Base-by-base conservation (phyloP, 306 rosid species). In the Trifolium subterraneum region DNA sequence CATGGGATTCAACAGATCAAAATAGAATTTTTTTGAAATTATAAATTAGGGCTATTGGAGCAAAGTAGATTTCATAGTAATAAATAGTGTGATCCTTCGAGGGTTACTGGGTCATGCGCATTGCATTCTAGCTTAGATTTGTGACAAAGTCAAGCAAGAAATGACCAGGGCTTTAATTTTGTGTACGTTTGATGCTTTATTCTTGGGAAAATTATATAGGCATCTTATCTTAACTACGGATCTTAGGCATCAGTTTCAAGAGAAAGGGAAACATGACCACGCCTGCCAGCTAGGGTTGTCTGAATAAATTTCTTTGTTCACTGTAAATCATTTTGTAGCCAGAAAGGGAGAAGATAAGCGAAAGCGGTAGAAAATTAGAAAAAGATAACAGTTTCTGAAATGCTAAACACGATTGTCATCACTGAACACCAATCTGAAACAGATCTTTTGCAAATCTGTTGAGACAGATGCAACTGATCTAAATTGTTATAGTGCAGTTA, bases 1-100 rank as follows among this genome's bases (percentile, higher is more conserved):
- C 59, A 29, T 58, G 20, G 10, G 60, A 64, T 56, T 58, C 68
- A 42, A 58, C 75, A 44, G 39, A 23, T 25, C 59, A 68, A 47
- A 33, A 45, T 59, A 45, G 69, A 25, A 14, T 42, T 63, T 29
- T 4, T 51, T 52, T 48, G n/a, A 62, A 7, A 38, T 8, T 8
- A 1, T 14, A 4, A 55, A 36, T 69, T 77, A 16, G 19, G 10
- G 14, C 54, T 20, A 33, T 47, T 41, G 11, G 27, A 61, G 25
- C 31, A 36, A 48, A 22, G 23, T 65, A 35, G 33, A 55, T 64
- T 36, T 38, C 65, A 16, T 38, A 25, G 64, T 5, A 45, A 59
- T 47, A n/a, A 45, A 59, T 47, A n/a, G 47, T 35, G 27, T 78
- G 77, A 48, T 15, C 62, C 36, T 2, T 19, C n/a, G 25, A 62